Base-by-base conservation (phyloP, 2,329 filamentous ascomycete genomes). In the Cytospora chrysosperma region DNA sequence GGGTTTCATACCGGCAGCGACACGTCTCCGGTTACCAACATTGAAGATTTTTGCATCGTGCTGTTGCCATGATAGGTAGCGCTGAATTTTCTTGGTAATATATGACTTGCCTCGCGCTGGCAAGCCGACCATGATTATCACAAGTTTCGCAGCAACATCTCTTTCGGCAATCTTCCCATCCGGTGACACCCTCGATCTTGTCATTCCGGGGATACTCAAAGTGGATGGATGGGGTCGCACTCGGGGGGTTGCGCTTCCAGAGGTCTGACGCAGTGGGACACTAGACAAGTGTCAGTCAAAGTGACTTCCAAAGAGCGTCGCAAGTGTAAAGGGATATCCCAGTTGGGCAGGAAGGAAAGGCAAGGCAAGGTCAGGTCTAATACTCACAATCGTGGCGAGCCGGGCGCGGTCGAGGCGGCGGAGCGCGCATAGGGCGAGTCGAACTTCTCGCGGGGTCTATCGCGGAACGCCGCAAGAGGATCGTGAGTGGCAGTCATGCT, bases 1-100 rank as follows among this genome's bases (percentile, higher is more conserved):
- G 8, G 56, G 49, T 50, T 61, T 54, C 55, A 81, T 74, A 19
- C 89, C 90, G 51, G 90, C 91, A 21, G 89, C 92, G 57, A 93
- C 86, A 70, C 95, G 89, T 70, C 95, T 85, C 72, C 93, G 85
- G 76, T 97, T 94, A 65, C 95, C 95, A 43, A 99, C 95, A 72
- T 99, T 99, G 85, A 99, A 99, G 70, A 99, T 97, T 69, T 85
- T 86, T 15, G 93, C 95, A 72, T 97, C 92, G 77, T 99, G 94
- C 73, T 99, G 95, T 72, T 97, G 88, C 95, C 95, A 99, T 56
- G 96, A 94, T 57, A 99, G 80, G 74, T 98, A 99, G 66, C 95
- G 86, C 64, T 95, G 91, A 67, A 99, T 85, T 79, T 99, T 99
- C 82, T 98, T 98, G 66, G 95, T 98, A 72, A 99, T 96, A 78